Evolutionary conservation across 805 yeast species (phyloP).

Genomic region (Hanseniaspora lachancei): DNA sequence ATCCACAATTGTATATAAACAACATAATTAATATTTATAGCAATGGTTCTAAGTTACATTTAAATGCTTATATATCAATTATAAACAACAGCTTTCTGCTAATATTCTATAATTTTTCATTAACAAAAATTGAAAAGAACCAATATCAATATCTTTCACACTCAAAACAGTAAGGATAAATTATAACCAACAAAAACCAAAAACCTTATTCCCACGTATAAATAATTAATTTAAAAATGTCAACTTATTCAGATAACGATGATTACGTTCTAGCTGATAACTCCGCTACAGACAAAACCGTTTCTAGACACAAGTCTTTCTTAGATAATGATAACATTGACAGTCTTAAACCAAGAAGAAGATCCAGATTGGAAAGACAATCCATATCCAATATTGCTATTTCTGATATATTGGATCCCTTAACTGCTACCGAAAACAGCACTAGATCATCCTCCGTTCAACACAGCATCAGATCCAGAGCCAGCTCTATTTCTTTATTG

Average conservation of each 20-base stretch:
- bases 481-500: constrained; percentile 16
- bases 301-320: constrained; percentile 32
- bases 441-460: constrained; percentile 12
- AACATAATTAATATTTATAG: too few species aligned
- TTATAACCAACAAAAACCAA: neutral
- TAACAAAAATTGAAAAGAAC: too few species aligned
- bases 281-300: neutral
- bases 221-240: neutral
- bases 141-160: too few species aligned
- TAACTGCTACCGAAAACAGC: neutral
- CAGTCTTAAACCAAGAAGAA: constrained; percentile 45
- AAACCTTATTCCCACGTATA: neutral
- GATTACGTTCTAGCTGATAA: constrained; percentile 1
- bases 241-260: neutral
- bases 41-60: too few species aligned
- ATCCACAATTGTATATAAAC: too few species aligned
- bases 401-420: neutral
- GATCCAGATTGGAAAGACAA: constrained; percentile 24
- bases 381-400: constrained; percentile 18
- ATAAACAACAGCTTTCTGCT: too few species aligned
- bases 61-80: too few species aligned
- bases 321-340: constrained; percentile 66
- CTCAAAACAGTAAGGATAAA: too few species aligned
- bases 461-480: constrained; percentile 12
- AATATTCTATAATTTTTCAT: too few species aligned